Evolutionary conservation across 371 early-diverging fungal species (phyloP), one percentile per base, ranked within the genome.

Genomic region (Circinella umbellata): DNA sequence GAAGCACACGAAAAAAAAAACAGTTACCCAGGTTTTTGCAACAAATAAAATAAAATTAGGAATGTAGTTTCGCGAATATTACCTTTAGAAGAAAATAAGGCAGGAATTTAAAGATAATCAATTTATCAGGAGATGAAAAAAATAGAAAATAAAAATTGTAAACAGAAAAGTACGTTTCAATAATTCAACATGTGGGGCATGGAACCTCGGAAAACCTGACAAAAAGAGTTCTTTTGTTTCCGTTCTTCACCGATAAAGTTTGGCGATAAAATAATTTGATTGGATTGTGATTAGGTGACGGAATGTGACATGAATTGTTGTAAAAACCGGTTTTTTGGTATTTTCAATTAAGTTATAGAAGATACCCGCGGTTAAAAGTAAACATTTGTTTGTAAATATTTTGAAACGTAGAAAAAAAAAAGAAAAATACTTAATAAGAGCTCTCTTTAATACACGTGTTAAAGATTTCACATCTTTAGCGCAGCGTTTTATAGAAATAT

Each of bases 241-340:
- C 57, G 57, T 57, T 34, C 34, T 11, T 57, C n/a, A n/a, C 57
- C 57, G 57, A 57, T 57, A 57, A 57, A n/a, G 57, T 57, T 57
- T n/a, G 8, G 9, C 57, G 57, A 57, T 57, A 27, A 13, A 57
- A 7, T 14, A 34, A 34, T 57, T 34, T 57, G 57, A 57, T 57
- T 57, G 57, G 57, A 11, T 11, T 14, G 6, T 27, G 27, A 11
- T 34, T 18, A 18, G 11, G 35, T 34, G 57, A 57, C 14, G 11
- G 11, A 42, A 27, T 57, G 57, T 18, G 27, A 57, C 15, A 15
- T 51, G 51, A 13, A 51, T 51, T 51, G 15, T 13, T 8, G 15
- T 13, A 51, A 42, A 42, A 42, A 42, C 42, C 42, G 42, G 42
- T 42, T 42, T 11, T 42, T 42, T 42, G 42, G 42, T 6, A 9